Percentiles rank a stretch among this genome's conserved stretches.
These are phyloP conservation scores for Thamnidium elegans DNA, from an alignment of 192 early-diverging fungal genomes.

Conservation along the genomic window DNA sequence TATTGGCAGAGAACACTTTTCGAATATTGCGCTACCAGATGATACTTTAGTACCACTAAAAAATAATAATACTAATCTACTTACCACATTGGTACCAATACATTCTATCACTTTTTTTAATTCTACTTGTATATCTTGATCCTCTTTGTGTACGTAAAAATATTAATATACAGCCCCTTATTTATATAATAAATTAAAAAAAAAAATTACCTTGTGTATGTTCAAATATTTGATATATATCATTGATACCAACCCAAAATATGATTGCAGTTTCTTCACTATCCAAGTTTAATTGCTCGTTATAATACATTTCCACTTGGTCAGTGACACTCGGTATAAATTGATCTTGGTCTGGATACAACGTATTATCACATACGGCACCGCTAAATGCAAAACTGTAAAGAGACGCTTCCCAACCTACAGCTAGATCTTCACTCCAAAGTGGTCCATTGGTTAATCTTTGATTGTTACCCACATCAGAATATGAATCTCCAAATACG, in stretches of 20 bases:
- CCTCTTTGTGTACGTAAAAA: neutral
- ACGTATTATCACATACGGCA: slow-evolving; percentile 24
- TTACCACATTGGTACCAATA: slow-evolving; percentile 31
- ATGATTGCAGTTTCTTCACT: slow-evolving; percentile 34
- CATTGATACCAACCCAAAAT: slow-evolving; percentile 34
- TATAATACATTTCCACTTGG: slow-evolving; percentile 38
- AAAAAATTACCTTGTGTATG: neutral
- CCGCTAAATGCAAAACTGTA: slow-evolving; percentile 39
- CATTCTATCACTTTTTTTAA: slow-evolving; percentile 19
- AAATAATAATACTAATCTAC: neutral
- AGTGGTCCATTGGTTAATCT: slow-evolving; percentile 34
- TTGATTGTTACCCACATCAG: slow-evolving; percentile 32
- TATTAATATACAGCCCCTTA: neutral
- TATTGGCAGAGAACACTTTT: slow-evolving; percentile 23
- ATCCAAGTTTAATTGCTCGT: slow-evolving; percentile 23
- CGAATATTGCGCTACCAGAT: slow-evolving; percentile 9
- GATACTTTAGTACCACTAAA: neutral
- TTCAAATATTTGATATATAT: slow-evolving; percentile 17
- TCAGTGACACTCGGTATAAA: slow-evolving; percentile 28
- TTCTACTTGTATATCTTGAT: slow-evolving; percentile 1
- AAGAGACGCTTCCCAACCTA: slow-evolving; percentile 34
- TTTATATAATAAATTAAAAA: no score
- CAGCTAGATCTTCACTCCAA: slow-evolving; percentile 35
- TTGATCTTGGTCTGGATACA: neutral
- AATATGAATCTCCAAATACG: slow-evolving; percentile 40